Evolutionary conservation across 202 grass and related monocot genomes (phyloP), one percentile per base, ranked within the genome.

Genomic region (Alloteropsis angusta): DNA sequence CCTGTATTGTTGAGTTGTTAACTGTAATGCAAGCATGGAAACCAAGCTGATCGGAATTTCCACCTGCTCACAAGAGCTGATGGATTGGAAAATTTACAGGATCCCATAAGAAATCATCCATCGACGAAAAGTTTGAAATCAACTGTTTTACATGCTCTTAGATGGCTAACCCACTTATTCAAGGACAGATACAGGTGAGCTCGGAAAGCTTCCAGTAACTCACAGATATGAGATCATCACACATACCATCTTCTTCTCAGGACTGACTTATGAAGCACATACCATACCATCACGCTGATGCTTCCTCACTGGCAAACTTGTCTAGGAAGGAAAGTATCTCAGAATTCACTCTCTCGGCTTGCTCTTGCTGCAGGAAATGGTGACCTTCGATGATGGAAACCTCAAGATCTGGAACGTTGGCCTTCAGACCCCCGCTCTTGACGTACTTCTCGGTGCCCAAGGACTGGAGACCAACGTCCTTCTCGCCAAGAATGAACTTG

Each of bases 301-400:
- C 43, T 25, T 68, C 63, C 72, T 84, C 22, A 9, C 32, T 4
- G 7, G 37, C 14, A 26, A 86, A 71, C 71, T 64, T 82, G 15
- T 71, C 65, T 1, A 89, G 80, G 78, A 87, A 89, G 43, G 84
- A 85, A 21, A 89, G 48, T 65, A 89, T 89, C 75, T 89, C 80
- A 8, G 13, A 48, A 6, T 75, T 83, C 37, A 93, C 81, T 18
- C 15, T 78, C 9, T 90, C 48, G 0, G 90, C 80, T 45, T 89
- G 53, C 60, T 93, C 87, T 68, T 87, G 87, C 52, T 85, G 80
- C 63, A 89, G 11, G 44, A 79, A 89, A 76, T 93, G 84, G 70
- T 92, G 73, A 5, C 89, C 68, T 14, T 92, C 78, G 9, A 92
- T 80, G 43, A 78, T 17, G 13, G 38, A 76, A 54, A 86, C 30